Conservation (phyloP, 441 rosid species). For the Adansonia madagascariensis region DNA sequence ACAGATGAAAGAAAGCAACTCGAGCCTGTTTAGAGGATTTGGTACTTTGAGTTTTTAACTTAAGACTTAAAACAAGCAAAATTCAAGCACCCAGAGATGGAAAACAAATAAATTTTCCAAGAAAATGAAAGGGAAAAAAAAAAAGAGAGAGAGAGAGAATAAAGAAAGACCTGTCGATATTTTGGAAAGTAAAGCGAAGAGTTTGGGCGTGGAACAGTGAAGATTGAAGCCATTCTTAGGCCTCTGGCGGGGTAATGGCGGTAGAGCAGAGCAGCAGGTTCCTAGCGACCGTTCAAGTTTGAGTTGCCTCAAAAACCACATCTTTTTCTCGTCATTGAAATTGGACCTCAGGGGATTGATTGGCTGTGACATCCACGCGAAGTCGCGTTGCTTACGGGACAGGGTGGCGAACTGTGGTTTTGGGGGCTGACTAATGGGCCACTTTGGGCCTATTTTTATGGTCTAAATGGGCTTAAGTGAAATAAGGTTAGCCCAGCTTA, state of each 20-base stretch:
- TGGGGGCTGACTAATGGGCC: neutral
- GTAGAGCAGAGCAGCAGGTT: conserved; percentile 25
- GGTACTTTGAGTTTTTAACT: neutral
- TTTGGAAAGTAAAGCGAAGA: conserved; percentile 25
- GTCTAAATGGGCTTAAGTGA: neutral
- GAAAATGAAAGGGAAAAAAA: neutral
- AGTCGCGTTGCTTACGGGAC: neutral
- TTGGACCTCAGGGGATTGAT: neutral
- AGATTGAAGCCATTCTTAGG: conserved; percentile 43
- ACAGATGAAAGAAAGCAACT: neutral
- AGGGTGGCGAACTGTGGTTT: neutral
- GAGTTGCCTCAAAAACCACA: conserved; percentile 30
- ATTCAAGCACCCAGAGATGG: neutral
- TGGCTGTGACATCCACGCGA: neutral
- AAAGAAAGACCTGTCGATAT: conserved; percentile 31
- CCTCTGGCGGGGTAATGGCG: conserved; percentile 25
- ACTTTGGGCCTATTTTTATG: neutral
- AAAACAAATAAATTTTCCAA: neutral
- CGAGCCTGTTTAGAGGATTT: neutral
- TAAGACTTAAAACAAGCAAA: neutral
- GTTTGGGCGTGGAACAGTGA: conserved; percentile 19
- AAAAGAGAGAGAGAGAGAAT: neutral
- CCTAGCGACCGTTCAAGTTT: conserved; percentile 44
- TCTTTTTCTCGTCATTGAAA: neutral
- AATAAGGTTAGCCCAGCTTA: neutral